Conservation (phyloP, 1,284 basidiomycete genomes). For the Earliella scabrosa region DNA sequence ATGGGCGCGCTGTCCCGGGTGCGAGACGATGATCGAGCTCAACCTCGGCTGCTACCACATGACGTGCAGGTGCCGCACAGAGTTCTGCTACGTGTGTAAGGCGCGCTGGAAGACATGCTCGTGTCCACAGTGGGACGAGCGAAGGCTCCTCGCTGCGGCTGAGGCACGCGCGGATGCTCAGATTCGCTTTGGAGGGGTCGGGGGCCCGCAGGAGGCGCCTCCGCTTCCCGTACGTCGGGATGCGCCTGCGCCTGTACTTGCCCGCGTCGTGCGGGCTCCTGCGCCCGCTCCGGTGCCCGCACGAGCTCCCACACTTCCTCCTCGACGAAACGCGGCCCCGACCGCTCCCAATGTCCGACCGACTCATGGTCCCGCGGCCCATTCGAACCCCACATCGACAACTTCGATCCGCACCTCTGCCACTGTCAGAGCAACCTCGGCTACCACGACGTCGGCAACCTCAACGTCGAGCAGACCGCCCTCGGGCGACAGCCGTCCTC, state of each 20-base stretch:
- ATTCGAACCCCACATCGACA: too few species aligned
- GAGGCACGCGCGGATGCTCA: constrained; percentile 38
- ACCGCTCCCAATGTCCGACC: too few species aligned
- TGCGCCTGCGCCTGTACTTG: constrained; percentile 35
- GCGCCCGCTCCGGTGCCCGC: too few species aligned
- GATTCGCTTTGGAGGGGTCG: neutral
- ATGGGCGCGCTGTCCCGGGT: constrained; percentile 50
- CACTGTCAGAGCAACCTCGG: too few species aligned
- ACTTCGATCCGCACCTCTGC: too few species aligned
- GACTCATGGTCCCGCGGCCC: too few species aligned
- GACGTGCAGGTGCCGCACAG: constrained; percentile 47
- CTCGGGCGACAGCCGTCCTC: neutral
- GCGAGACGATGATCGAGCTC: constrained; percentile 47
- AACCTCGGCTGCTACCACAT: constrained; percentile 48
- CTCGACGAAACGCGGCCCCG: too few species aligned
- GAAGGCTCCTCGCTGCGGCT: constrained; percentile 36
- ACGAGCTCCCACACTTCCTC: too few species aligned
- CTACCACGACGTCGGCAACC: neutral
- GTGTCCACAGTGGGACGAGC: constrained; percentile 49
- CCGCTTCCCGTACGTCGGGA: neutral
- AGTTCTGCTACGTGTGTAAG: constrained; percentile 41
- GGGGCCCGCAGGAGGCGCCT: neutral
- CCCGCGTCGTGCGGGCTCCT: neutral
- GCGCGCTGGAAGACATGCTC: constrained; percentile 44
- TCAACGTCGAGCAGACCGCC: neutral